Base-by-base conservation (phyloP, 805 yeast species). In the Starmera quercuum region DNA sequence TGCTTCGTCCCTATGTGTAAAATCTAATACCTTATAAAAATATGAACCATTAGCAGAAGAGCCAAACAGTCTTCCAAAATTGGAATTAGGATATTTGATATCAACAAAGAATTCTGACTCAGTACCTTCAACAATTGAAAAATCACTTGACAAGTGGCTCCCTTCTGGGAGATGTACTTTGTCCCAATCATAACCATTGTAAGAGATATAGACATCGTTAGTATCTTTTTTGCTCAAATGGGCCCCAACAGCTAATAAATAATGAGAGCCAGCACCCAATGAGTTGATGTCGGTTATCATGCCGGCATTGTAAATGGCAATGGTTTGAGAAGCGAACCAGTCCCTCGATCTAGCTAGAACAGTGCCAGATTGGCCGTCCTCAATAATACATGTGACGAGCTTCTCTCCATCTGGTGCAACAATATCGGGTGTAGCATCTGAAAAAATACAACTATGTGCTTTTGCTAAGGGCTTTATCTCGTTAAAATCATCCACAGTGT, bases 1-100 rank as follows among this genome's bases (percentile, higher is more conserved):
- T 4, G 31, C 28, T 11, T 43, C 36, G 26, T 57, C 54, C 16
- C 62, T 63, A 28, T 58, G 49, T 10, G 69, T 59, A 24, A 63
- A 53, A 9, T 64, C 66, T 20, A 73, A 47, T n/a, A 70, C 54
- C 29, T 63, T 61, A 1, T 47, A 45, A 50, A 73, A 78, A 34
- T 58, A 63, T 21, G 72, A 52, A 1, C 87, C 85, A 10, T 72
- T 55, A 2, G 40, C 75, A 42, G 76, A 40, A 15, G 59, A 47
- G 20, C 51, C 46, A 42, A 48, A 58, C 28, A 60, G 34, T 25
- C 49, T 49, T 15, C 67, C 66, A 21, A 47, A 41, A n/a, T 34
- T 33, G 13, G 41, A 15, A 3, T 36, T 39, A 10, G 42, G 36
- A 19, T 46, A 42, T 26, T 41, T 37, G 17, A 64, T 59, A 28